These are phyloP conservation scores for Eutrema yunnanense DNA, from an alignment of 345 rosid species.

Conservation along the genomic window DNA sequence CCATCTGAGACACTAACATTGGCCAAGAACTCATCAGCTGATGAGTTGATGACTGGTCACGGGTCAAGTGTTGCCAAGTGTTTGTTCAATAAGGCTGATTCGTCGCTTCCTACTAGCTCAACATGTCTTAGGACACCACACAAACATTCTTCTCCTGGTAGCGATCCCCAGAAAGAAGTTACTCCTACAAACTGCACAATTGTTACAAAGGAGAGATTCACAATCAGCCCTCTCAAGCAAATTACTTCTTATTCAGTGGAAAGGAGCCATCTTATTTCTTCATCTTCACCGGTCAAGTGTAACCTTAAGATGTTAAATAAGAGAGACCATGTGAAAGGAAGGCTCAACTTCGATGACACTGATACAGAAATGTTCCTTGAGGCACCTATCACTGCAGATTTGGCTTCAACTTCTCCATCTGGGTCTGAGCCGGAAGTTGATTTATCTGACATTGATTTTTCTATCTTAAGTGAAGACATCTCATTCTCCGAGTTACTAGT, in stretches of 20 bases:
- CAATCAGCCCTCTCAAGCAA: constrained; percentile 66
- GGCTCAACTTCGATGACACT: constrained; percentile 72
- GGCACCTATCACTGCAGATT: constrained; percentile 22
- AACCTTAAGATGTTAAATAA: constrained; percentile 27
- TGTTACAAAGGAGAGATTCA: constrained; percentile 57
- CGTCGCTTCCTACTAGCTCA: constrained; percentile 39
- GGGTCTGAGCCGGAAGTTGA: constrained; percentile 60
- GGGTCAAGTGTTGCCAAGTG: constrained; percentile 56
- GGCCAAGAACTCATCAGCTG: background rate
- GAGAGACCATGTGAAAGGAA: constrained; percentile 73
- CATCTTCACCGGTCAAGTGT: constrained; percentile 60
- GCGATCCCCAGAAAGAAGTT: constrained; percentile 35
- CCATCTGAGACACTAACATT: constrained; percentile 24
- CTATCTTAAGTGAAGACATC: constrained; percentile 53
- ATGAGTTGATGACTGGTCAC: constrained; percentile 15
- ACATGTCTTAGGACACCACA: constrained; percentile 61
- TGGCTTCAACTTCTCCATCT: constrained; percentile 35
- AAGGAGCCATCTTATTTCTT: constrained; percentile 59
- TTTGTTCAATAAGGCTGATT: constrained; percentile 43
- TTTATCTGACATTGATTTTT: constrained; percentile 57
- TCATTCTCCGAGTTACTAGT: constrained; percentile 59
- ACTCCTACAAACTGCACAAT: constrained; percentile 65
- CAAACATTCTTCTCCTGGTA: constrained; percentile 38
- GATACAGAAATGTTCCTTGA: constrained; percentile 34
- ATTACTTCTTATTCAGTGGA: constrained; percentile 55